Conservation (phyloP, 2,329 filamentous ascomycete species). For the Fusarium virguliforme region DNA sequence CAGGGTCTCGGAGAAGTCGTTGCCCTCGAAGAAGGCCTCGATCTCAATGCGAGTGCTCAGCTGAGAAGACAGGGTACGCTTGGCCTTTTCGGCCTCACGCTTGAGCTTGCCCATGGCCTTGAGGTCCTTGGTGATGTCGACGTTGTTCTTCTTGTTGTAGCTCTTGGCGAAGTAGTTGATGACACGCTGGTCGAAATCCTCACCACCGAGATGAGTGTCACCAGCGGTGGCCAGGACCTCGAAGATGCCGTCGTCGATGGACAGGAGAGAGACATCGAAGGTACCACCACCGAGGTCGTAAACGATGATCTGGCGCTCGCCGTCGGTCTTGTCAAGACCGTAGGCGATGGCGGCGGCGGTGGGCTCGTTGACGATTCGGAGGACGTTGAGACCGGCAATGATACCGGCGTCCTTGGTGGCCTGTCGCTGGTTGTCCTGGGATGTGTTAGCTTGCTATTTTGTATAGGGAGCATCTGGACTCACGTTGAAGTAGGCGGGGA, state of each 20-base stretch:
- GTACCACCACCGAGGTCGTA: slow-evolving; percentile 96
- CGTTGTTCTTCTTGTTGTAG: slow-evolving; percentile 98
- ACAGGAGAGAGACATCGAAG: slow-evolving; percentile 94
- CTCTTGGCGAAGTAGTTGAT: slow-evolving; percentile 97
- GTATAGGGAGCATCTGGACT: slow-evolving; percentile 36
- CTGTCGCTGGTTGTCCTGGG: slow-evolving; percentile 89
- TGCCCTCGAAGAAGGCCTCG: slow-evolving; percentile 95
- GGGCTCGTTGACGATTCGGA: slow-evolving; percentile 97
- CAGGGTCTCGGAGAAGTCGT: slow-evolving; percentile 98
- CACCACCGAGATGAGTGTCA: slow-evolving; percentile 98
- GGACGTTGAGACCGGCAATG: slow-evolving; percentile 94
- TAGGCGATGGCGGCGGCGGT: slow-evolving; percentile 96
- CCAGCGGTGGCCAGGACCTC: slow-evolving; percentile 95
- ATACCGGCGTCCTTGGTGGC: slow-evolving; percentile 95
- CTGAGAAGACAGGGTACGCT: slow-evolving; percentile 96
- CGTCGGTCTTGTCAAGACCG: slow-evolving; percentile 88
- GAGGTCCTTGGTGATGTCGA: slow-evolving; percentile 92
- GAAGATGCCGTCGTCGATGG: slow-evolving; percentile 92
- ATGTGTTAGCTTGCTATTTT: slow-evolving; percentile 42
- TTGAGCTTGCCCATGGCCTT: slow-evolving; percentile 99
- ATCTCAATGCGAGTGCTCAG: slow-evolving; percentile 96
- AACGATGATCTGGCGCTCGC: slow-evolving; percentile 90
- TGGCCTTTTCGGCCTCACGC: slow-evolving; percentile 99
- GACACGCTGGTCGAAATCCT: slow-evolving; percentile 98
- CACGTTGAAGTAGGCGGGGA: slow-evolving; percentile 95